These are phyloP conservation scores for Gigaspora rosea DNA, from an alignment of 192 early-diverging fungal species.

Conservation along the genomic window DNA sequence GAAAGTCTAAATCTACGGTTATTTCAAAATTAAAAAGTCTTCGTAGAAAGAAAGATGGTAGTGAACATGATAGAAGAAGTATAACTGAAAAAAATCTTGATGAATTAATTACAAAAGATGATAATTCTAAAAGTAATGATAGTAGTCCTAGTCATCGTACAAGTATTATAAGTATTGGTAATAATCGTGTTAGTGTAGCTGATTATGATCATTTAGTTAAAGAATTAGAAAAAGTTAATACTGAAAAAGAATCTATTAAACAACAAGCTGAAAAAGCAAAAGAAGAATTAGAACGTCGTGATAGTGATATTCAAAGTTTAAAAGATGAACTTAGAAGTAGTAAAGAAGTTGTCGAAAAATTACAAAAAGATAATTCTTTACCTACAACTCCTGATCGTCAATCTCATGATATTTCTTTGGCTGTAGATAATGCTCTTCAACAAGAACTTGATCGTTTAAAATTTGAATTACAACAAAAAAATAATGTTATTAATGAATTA, in stretches of 20 bases:
- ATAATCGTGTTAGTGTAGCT: background rate
- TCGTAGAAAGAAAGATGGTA: too few species aligned
- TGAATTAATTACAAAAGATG: background rate
- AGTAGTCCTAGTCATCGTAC: background rate
- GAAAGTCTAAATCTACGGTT: too few species aligned
- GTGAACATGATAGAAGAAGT: too few species aligned
- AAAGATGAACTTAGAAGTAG: background rate
- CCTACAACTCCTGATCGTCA: background rate
- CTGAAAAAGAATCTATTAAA: background rate
- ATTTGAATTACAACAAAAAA: slow-evolving; percentile 14
- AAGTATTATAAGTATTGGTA: background rate
- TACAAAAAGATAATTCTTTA: background rate
- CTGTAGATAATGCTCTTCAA: background rate
- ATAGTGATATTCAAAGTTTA: background rate
- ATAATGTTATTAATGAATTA: background rate
- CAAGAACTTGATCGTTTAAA: background rate
- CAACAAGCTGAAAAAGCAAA: background rate
- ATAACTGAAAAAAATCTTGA: too few species aligned
- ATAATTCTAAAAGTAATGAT: background rate
- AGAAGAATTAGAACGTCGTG: background rate
- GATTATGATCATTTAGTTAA: too few species aligned
- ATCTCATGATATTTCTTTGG: too few species aligned
- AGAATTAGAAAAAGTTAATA: background rate
- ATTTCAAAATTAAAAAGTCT: too few species aligned
- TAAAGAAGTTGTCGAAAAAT: background rate